Evolutionary conservation across 805 yeast species (phyloP), one percentile per base, ranked within the genome.

Genomic region (Teunomyces barrocoloradensis): DNA sequence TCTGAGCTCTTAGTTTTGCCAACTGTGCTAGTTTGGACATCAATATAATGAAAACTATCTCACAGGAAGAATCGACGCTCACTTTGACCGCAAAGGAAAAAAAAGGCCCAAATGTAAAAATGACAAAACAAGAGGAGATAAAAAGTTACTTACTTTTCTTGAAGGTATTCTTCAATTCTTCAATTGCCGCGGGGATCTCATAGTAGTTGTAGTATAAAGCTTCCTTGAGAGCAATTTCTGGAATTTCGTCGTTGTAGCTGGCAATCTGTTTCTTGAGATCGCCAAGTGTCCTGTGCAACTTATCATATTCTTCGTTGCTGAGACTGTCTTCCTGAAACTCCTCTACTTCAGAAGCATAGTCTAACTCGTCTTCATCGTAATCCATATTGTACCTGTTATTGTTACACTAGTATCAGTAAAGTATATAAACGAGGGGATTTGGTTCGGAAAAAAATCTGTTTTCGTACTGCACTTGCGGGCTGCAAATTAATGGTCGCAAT

Each of bases 151-250:
- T 78, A 78, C 82, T 75, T 68, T 70, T 69, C 48, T 60, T 60
- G 47, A 60, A 70, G 38, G 55, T 59, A 9, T 54, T 47, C 48
- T 73, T 74, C 41, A 79, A 60, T 48, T 81, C 84, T 28, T 65
- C 70, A 6, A 82, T 53, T 0, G 88, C 62, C 10, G 75, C 74
- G 3, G 76, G 79, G 4, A 81, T 56, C 37, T 79, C 82, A 57
- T 78, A 77, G 58, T 82, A 82, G 54, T 81, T 79, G 52, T 69
- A 71, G 77, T 84, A 84, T 9, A 86, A 67, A 0, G 80, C 67
- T 52, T 81, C 85, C 55, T 81, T 78, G 50, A 85, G 62, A 40
- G 76, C 80, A 11, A 67, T 56, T 21, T 80, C 85, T 6, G 71
- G 68, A 41, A 80, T 71, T 6, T 61, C 60, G 43, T 77, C 72